phyloP scores from a whole-genome alignment of 805 yeast genomes.

The Brettanomyces naardenensis region DNA sequence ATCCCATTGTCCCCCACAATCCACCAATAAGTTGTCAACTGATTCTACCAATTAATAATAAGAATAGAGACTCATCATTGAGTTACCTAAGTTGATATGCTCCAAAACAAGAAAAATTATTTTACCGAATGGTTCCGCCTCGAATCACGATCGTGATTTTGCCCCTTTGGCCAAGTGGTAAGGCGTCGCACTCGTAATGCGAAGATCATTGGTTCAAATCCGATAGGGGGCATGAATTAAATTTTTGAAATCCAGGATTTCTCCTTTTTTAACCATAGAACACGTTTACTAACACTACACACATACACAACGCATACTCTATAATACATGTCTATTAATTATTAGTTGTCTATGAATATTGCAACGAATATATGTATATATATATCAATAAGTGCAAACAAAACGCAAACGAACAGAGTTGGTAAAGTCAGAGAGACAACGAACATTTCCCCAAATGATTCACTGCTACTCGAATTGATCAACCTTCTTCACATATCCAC shows the following conservation, averaged over 20 bases:
- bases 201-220: constrained; percentile 38
- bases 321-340: background rate
- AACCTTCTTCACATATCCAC: constrained; percentile 41
- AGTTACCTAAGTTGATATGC: too few relatives aligned
- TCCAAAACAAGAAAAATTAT: too few relatives aligned
- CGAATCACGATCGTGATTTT: constrained; percentile 6
- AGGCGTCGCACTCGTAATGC: constrained; percentile 41
- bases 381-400: background rate
- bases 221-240: constrained; percentile 29
- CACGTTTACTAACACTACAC: background rate
- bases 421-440: background rate
- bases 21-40: too few relatives aligned
- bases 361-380: background rate
- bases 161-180: constrained; percentile 40
- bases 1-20: too few relatives aligned
- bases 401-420: background rate
- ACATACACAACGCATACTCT: background rate
- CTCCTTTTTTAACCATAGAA: background rate
- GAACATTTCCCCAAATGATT: background rate
- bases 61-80: too few relatives aligned
- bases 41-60: too few relatives aligned
- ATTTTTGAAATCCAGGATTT: background rate
- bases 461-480: background rate
- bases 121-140: too few relatives aligned
- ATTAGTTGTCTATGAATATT: background rate